These are phyloP conservation scores for Aureobasidium sp. DNA, from an alignment of 2,329 filamentous ascomycete genomes.

Conservation along the genomic window DNA sequence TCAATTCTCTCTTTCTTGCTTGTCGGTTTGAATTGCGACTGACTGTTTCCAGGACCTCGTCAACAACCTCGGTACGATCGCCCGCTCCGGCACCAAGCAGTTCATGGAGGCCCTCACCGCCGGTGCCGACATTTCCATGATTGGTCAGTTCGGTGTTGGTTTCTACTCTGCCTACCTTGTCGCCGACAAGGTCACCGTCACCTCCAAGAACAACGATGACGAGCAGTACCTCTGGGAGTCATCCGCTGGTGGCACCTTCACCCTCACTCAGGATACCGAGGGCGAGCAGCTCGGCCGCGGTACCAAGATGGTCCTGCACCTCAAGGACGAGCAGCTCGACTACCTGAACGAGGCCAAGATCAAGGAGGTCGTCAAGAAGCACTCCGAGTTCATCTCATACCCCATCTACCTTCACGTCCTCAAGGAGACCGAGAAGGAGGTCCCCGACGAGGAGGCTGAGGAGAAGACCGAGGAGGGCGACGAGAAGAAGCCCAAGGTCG, in stretches of 20 bases:
- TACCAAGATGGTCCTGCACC: constrained; percentile 95
- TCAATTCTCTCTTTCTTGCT: constrained; percentile 28
- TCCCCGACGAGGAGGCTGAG: constrained; percentile 90
- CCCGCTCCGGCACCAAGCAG: constrained; percentile 98
- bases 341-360: constrained; percentile 98
- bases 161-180: constrained; percentile 99
- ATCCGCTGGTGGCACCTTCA: constrained; percentile 94
- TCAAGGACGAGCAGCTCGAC: constrained; percentile 98
- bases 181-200: constrained; percentile 87
- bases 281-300: constrained; percentile 87
- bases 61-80: constrained; percentile 99
- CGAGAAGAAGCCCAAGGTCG: constrained; percentile 92
- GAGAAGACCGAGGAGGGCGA: constrained; percentile 64
- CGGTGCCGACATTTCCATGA: constrained; percentile 99
- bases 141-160: constrained; percentile 99
- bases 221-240: constrained; percentile 99
- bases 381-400: constrained; percentile 99
- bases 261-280: constrained; percentile 80
- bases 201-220: constrained; percentile 99
- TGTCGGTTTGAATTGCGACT: constrained; percentile 31
- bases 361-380: constrained; percentile 99
- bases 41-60: constrained; percentile 68
- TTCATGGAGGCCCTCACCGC: constrained; percentile 99
- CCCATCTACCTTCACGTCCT: constrained; percentile 99
- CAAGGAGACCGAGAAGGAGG: constrained; percentile 99